Evolutionary conservation across 345 rosid species (phyloP).

Genomic region (Moricandia arvensis): DNA sequence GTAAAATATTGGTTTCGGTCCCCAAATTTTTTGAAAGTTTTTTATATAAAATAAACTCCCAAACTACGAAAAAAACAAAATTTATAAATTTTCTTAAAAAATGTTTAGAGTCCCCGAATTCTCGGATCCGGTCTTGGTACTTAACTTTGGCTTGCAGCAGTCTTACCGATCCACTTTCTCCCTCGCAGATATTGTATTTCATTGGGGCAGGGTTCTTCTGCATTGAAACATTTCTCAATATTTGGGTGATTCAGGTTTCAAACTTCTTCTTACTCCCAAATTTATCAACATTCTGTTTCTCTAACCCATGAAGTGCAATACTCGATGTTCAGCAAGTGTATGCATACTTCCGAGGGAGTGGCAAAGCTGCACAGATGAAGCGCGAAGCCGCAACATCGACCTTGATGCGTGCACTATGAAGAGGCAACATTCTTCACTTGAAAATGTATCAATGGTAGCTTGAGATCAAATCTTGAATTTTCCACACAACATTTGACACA

Average conservation of each 20-base stretch:
- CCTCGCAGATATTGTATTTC: conserved; percentile 70
- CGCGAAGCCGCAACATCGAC: background rate
- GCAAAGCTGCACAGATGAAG: background rate
- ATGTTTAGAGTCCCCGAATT: too few relatives aligned
- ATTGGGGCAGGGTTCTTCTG: conserved; percentile 78
- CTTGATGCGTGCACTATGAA: conserved; percentile 35
- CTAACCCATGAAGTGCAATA: too few relatives aligned
- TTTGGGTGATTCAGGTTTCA: conserved; percentile 67
- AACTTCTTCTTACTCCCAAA: too few relatives aligned
- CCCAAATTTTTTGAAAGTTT: too few relatives aligned
- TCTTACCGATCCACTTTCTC: background rate
- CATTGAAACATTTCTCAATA: conserved; percentile 72
- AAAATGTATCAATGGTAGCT: conserved; percentile 26
- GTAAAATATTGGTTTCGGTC: too few relatives aligned
- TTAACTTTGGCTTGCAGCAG: background rate
- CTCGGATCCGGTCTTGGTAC: too few relatives aligned
- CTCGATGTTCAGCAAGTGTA: conserved; percentile 77
- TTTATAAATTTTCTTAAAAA: too few relatives aligned
- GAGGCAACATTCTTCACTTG: conserved; percentile 10
- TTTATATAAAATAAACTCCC: too few relatives aligned
- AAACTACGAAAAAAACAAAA: too few relatives aligned
- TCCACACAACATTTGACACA: conserved; percentile 7
- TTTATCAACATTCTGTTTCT: too few relatives aligned
- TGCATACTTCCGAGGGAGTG: conserved; percentile 44
- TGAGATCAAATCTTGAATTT: conserved; percentile 26